phyloP scores from a whole-genome alignment of 768 basidiomycete genomes.

The Russula abietina region DNA sequence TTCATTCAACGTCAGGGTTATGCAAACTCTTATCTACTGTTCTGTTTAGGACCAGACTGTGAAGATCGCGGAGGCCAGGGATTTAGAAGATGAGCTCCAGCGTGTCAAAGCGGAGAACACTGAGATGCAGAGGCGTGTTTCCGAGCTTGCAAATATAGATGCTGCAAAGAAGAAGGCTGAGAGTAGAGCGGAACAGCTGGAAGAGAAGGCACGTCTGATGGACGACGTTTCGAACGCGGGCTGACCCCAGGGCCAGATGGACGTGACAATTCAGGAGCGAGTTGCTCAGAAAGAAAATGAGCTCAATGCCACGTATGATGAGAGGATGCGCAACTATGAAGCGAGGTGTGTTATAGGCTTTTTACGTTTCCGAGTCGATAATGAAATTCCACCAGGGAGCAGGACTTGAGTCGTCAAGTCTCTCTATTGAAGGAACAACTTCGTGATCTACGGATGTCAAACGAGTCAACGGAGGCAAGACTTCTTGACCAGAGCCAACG shows the following conservation, averaged over 20 bases:
- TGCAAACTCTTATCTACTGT: not conserved
- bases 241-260: constrained; percentile 63
- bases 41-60: constrained; percentile 80
- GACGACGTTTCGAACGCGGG: not conserved
- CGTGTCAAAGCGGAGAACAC: constrained; percentile 76
- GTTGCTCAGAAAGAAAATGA: constrained; percentile 93
- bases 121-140: constrained; percentile 64
- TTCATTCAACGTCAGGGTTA: not conserved
- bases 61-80: constrained; percentile 73
- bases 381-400: constrained; percentile 56
- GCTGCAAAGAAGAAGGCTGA: constrained; percentile 73
- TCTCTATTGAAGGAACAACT: constrained; percentile 84
- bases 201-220: constrained; percentile 58
- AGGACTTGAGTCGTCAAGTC: constrained; percentile 88
- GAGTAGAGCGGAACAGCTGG: constrained; percentile 65
- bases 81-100: constrained; percentile 68
- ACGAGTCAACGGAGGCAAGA: constrained; percentile 90
- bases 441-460: constrained; percentile 81
- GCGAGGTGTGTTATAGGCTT: constrained; percentile 58
- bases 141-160: constrained; percentile 59
- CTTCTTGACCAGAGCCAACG: constrained; percentile 86
- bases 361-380: not conserved
- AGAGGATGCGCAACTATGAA: constrained; percentile 91
- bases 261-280: constrained; percentile 83
- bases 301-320: constrained; percentile 93